phyloP scores from a whole-genome alignment of 225 moss, liverwort and hornwort genomes.

The Polytrichum formosum region DNA sequence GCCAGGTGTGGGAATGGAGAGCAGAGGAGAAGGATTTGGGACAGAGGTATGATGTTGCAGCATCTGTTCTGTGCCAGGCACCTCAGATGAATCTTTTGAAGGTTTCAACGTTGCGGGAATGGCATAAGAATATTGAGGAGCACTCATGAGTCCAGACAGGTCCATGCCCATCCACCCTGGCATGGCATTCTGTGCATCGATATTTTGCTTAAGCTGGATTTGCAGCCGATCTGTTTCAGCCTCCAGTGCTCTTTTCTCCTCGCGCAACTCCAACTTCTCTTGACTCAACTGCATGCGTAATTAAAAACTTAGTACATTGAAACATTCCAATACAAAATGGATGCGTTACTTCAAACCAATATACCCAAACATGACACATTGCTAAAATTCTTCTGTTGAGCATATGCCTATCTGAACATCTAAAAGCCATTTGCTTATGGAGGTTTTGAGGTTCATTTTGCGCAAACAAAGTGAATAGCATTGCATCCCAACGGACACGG shows the following conservation, averaged over 20 bases:
- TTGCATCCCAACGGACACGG: too few species aligned
- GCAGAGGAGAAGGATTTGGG: slow-evolving; percentile 29
- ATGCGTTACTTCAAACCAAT: too few species aligned
- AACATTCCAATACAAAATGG: too few species aligned
- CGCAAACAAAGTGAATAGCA: too few species aligned
- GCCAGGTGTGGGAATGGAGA: slow-evolving; percentile 47
- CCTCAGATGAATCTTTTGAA: slow-evolving; percentile 43
- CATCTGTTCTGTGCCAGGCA: slow-evolving; percentile 25
- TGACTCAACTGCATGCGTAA: slow-evolving; percentile 53
- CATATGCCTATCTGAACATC: too few species aligned
- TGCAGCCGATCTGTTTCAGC: slow-evolving; percentile 67
- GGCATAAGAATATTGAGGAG: slow-evolving; percentile 48
- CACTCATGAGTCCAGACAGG: slow-evolving; percentile 52
- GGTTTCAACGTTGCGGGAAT: slow-evolving; percentile 42
- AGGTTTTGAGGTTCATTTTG: too few species aligned
- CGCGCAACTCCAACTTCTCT: slow-evolving; percentile 85
- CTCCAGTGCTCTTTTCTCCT: slow-evolving; percentile 72
- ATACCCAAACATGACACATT: too few species aligned
- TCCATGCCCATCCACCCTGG: slow-evolving; percentile 67
- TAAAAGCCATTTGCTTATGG: too few species aligned
- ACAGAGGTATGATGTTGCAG: slow-evolving; percentile 32
- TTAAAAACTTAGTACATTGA: too few species aligned
- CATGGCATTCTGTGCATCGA: slow-evolving; percentile 22
- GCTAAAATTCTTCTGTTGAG: too few species aligned
- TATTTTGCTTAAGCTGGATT: slow-evolving; percentile 55